phyloP scores from a whole-genome alignment of 2,329 filamentous ascomycete species.

The Cordyceps farinosa region DNA sequence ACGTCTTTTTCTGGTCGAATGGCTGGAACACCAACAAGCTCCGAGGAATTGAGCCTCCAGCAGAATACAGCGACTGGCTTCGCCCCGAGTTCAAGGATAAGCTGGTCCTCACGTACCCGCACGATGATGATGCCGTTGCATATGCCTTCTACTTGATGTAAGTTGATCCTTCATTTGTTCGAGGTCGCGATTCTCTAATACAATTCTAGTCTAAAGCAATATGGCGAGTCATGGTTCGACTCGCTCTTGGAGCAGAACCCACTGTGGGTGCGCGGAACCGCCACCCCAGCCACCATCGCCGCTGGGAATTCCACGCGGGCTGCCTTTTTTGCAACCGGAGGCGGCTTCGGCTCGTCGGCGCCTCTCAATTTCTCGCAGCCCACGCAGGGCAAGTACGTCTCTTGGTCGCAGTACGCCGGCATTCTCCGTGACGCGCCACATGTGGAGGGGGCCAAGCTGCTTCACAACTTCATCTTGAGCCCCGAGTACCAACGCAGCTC shows the following conservation, averaged over 20 bases:
- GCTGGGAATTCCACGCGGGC: conserved; percentile 27
- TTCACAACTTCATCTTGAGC: conserved; percentile 45
- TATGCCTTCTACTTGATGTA: conserved; percentile 49
- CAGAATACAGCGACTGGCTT: conserved; percentile 42
- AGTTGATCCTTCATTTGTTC: conserved; percentile 20
- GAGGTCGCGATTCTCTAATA: neutral
- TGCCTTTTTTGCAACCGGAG: conserved; percentile 33
- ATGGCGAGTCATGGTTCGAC: conserved; percentile 47
- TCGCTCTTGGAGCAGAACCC: conserved; percentile 45
- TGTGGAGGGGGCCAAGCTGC: conserved; percentile 48
- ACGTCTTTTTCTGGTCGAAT: conserved; percentile 37
- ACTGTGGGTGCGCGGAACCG: conserved; percentile 50
- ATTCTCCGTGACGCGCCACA: conserved; percentile 48
- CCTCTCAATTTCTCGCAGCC: conserved; percentile 30
- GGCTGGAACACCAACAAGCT: conserved; percentile 37
- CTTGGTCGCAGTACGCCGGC: conserved; percentile 46
- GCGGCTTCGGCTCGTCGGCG: conserved; percentile 20
- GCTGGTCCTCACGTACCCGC: conserved; percentile 52
- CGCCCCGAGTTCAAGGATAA: conserved; percentile 51
- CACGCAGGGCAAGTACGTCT: conserved; percentile 39
- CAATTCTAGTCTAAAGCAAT: conserved; percentile 32
- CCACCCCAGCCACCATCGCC: conserved; percentile 39
- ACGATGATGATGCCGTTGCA: conserved; percentile 55
- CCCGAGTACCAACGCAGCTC: conserved; percentile 34
- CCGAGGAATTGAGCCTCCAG: conserved; percentile 30